Base-by-base conservation (phyloP, 2,329 filamentous ascomycete genomes). In the Fusarium oxysporum region DNA sequence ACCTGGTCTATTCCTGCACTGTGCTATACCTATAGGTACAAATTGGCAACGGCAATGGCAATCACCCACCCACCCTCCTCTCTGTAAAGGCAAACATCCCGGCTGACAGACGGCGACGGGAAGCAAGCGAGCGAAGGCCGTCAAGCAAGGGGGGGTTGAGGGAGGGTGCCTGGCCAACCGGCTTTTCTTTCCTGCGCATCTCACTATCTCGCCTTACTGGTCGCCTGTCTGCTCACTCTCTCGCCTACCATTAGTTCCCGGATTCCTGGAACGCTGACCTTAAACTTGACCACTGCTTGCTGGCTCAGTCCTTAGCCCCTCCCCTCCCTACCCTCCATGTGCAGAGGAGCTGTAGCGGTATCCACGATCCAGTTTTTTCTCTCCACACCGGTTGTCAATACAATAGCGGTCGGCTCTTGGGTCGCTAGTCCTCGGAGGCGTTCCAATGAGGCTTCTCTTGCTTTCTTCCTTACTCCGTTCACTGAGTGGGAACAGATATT, bases 221-320 rank as follows among this genome's bases (percentile, higher is more conserved):
- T 71, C 33, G 58, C 62, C 44, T 64, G 65, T 53, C 30, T 33
- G 23, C 32, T 57, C 32, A 48, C 47, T 67, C 67, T 53, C 73
- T 76, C 73, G 73, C 68, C 74, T 77, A 70, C 74, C 56, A 76
- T 76, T 77, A 77, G 74, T 71, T 76, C 72, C 74, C 74, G 74
- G 64, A 72, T 70, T 70, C 62, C 72, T 76, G 74, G 74, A 73
- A 73, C 70, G 41, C 62, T 57, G 69, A 64, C 56, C 66, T 68
- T 73, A 62, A 32, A n/a, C 40, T 44, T 60, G 21, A 57, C 68
- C 68, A 68, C 70, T 65, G 58, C 59, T 55, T 61, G 70, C 48
- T 65, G 60, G 61, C 70, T 57, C 32, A 54, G 55, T 37, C 65
- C 50, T 45, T 59, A 61, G 37, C 47, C 56, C 64, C 63, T 65